phyloP scores from a whole-genome alignment of 306 rosid genomes.

The Vigna angularis region DNA sequence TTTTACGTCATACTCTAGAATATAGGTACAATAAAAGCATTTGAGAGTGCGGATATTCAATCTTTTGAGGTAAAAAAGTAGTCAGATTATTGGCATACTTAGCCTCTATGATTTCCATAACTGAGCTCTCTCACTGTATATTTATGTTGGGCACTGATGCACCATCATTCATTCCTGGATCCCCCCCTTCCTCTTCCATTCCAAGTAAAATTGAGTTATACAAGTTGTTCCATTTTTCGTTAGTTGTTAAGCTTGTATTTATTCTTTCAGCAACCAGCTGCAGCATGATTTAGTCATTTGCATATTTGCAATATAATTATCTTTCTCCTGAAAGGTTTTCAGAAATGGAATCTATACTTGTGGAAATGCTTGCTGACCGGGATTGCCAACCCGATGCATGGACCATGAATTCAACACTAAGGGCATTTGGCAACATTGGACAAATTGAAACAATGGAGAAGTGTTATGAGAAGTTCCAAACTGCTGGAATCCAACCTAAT shows the following conservation, averaged over 20 bases:
- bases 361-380: conserved; percentile 72
- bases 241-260: conserved; percentile 6
- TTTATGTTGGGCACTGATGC: conserved; percentile 3
- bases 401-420: conserved; percentile 93
- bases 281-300: conserved; percentile 35
- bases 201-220: conserved; percentile 22
- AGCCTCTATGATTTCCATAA: conserved; percentile 4
- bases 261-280: conserved; percentile 47
- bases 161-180: conserved; percentile 22
- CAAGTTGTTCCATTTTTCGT: not conserved
- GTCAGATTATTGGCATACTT: not conserved
- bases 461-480: conserved; percentile 86
- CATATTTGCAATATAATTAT: conserved; percentile 39
- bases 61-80: conserved; percentile 23
- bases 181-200: conserved; percentile 1
- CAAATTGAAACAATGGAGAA: conserved; percentile 92
- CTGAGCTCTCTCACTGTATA: conserved; percentile 16
- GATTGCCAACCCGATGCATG: conserved; percentile 85
- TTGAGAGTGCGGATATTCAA: not conserved
- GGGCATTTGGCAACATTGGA: conserved; percentile 89
- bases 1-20: conserved; percentile 18
- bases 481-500: conserved; percentile 86
- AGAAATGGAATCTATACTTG: conserved; percentile 85
- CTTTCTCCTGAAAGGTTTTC: conserved; percentile 64
- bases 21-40: conserved; percentile 4